Evolutionary conservation across 2,329 filamentous ascomycete genomes (phyloP).

Genomic region (Colletotrichum limetticola): DNA sequence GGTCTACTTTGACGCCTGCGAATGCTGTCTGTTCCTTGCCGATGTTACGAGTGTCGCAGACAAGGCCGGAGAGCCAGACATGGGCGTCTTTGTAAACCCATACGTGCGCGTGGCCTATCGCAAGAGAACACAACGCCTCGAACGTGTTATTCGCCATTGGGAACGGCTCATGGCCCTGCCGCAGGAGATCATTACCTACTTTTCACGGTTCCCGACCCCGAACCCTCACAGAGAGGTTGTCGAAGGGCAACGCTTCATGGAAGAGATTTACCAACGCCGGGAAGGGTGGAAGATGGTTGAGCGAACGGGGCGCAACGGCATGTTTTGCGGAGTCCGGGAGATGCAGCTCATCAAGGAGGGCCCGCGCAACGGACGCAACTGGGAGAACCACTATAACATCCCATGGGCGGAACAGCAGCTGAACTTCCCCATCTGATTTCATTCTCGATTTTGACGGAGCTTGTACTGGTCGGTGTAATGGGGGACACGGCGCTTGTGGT

Average conservation of each 20-base stretch:
- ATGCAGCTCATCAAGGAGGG: constrained; percentile 51
- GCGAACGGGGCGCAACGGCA: constrained; percentile 58
- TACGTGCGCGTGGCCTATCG: constrained; percentile 79
- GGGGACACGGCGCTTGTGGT: neutral
- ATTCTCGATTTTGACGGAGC: neutral
- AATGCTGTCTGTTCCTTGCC: constrained; percentile 70
- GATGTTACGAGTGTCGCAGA: constrained; percentile 55
- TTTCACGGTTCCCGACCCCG: constrained; percentile 65
- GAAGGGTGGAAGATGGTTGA: constrained; percentile 54
- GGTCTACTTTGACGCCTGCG: constrained; percentile 71
- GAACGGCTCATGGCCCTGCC: constrained; percentile 72
- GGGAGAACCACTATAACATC: constrained; percentile 31
- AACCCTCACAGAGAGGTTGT: constrained; percentile 71
- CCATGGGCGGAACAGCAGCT: constrained; percentile 24
- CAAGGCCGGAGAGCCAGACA: constrained; percentile 36
- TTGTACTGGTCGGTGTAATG: neutral
- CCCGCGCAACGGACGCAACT: constrained; percentile 28
- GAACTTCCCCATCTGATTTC: constrained; percentile 24
- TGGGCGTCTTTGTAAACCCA: constrained; percentile 78
- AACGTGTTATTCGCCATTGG: constrained; percentile 65
- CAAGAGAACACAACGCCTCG: constrained; percentile 19
- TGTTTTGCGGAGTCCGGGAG: constrained; percentile 66
- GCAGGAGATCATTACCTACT: constrained; percentile 67
- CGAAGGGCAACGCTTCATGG: constrained; percentile 64
- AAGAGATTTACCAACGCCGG: constrained; percentile 58